phyloP scores from a whole-genome alignment of 2,329 filamentous ascomycete genomes.

The Dactylonectria estremocensis region DNA sequence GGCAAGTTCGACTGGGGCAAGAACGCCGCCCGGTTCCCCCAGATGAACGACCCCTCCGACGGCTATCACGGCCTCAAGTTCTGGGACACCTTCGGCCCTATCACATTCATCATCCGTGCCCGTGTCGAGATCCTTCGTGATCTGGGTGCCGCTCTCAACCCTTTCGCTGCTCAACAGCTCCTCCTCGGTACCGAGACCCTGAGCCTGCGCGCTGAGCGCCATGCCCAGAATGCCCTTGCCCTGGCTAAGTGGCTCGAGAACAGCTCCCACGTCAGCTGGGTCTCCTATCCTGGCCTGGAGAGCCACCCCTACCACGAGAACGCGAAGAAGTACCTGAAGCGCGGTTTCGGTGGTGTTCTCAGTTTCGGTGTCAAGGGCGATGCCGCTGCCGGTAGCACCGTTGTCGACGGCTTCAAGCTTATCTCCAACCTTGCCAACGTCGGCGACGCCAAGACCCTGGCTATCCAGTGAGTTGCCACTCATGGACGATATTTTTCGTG shows the following conservation, averaged over 20 bases:
- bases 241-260: conserved; percentile 88
- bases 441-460: conserved; percentile 93
- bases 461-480: conserved; percentile 75
- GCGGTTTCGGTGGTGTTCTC: conserved; percentile 90
- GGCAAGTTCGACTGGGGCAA: conserved; percentile 97
- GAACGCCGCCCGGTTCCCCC: conserved; percentile 87
- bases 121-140: conserved; percentile 94
- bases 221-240: conserved; percentile 85
- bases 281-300: conserved; percentile 91
- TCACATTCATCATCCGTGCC: conserved; percentile 87
- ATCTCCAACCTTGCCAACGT: conserved; percentile 98
- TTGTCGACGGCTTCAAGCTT: conserved; percentile 95
- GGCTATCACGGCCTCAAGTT: conserved; percentile 96
- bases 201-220: conserved; percentile 86
- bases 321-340: conserved; percentile 89
- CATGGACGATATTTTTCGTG: neutral
- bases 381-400: conserved; percentile 83
- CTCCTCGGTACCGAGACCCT: conserved; percentile 92
- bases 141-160: conserved; percentile 85
- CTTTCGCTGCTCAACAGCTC: conserved; percentile 94
- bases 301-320: conserved; percentile 84
- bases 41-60: conserved; percentile 89
- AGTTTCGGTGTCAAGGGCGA: conserved; percentile 96
- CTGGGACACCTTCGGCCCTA: conserved; percentile 89
- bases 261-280: conserved; percentile 90